phyloP scores from a whole-genome alignment of 805 yeast genomes.

The Kuraishia molischiana region DNA sequence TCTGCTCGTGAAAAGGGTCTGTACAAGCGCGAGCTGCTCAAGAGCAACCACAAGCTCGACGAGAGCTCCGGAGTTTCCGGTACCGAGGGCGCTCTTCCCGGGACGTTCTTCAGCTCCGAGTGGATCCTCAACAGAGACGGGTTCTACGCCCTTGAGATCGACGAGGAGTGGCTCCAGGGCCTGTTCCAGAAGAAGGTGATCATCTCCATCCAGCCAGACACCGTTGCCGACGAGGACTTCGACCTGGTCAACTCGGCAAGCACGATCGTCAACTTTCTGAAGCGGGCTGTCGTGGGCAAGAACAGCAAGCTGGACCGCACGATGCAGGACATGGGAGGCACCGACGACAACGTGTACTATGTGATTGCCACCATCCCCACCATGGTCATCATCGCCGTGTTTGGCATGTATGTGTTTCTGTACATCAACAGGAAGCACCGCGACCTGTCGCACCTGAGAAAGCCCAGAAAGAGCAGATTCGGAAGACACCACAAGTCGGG shows the following conservation, averaged over 20 bases:
- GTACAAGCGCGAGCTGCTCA: constrained; percentile 26
- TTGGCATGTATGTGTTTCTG: constrained; percentile 58
- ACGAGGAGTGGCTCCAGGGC: constrained; percentile 56
- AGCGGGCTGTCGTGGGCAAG: constrained; percentile 46
- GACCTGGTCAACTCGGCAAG: constrained; percentile 2
- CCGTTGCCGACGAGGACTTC: constrained; percentile 6
- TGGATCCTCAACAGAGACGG: constrained; percentile 64
- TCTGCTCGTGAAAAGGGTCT: constrained; percentile 44
- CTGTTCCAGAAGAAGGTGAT: constrained; percentile 44
- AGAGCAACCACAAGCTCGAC: constrained; percentile 3
- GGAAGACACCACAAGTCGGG: constrained; percentile 9
- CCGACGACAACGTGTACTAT: constrained; percentile 37
- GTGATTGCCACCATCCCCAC: constrained; percentile 63
- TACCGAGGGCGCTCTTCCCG: constrained; percentile 19
- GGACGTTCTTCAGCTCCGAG: constrained; percentile 53
- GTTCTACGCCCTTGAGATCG: constrained; percentile 47
- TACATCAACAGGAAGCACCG: constrained; percentile 44
- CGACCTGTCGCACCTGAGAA: constrained; percentile 36
- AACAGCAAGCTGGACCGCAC: constrained; percentile 23
- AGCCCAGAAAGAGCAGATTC: constrained; percentile 22
- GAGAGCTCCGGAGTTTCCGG: constrained; percentile 5
- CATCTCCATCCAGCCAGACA: constrained; percentile 53
- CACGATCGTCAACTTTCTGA: constrained; percentile 33
- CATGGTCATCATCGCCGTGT: constrained; percentile 46
- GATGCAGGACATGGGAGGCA: constrained; percentile 26